phyloP scores from a whole-genome alignment of 768 basidiomycete genomes.

The Leccinum rimulosum region DNA sequence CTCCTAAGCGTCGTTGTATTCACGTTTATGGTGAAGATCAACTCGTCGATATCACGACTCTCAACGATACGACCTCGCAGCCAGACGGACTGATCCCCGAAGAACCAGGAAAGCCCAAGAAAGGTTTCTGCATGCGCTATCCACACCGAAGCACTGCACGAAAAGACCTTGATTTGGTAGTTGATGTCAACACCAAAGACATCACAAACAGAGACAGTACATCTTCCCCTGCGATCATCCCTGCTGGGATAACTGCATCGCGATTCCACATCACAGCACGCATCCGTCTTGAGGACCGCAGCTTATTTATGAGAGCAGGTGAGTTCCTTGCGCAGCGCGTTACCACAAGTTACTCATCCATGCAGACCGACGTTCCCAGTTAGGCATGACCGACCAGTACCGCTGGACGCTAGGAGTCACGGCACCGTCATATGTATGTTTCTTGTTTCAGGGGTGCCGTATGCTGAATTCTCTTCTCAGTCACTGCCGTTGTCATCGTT shows the following conservation, averaged over 20 bases:
- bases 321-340: constrained; percentile 5
- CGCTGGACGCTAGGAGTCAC: constrained; percentile 46
- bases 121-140: constrained; percentile 38
- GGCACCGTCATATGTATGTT: constrained; percentile 48
- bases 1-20: constrained; percentile 41
- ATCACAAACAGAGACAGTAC: neutral
- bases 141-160: constrained; percentile 42
- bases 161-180: constrained; percentile 32
- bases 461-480: constrained; percentile 8
- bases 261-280: constrained; percentile 49
- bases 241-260: constrained; percentile 23
- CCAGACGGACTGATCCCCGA: neutral
- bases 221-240: constrained; percentile 2
- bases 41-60: constrained; percentile 33
- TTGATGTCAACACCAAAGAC: constrained; percentile 7
- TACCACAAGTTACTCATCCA: constrained; percentile 5
- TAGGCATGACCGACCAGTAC: constrained; percentile 36
- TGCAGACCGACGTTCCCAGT: constrained; percentile 33
- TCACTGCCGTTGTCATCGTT: constrained; percentile 31
- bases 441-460: neutral
- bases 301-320: constrained; percentile 44
- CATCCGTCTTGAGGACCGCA: constrained; percentile 42
- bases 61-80: constrained; percentile 5
- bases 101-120: constrained; percentile 3
- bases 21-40: constrained; percentile 35